Percentiles rank a stretch among this genome's conserved stretches.
These are phyloP conservation scores for Pittosporum tobira DNA, from an alignment of 129 eudicot genomes.

Conservation along the genomic window DNA sequence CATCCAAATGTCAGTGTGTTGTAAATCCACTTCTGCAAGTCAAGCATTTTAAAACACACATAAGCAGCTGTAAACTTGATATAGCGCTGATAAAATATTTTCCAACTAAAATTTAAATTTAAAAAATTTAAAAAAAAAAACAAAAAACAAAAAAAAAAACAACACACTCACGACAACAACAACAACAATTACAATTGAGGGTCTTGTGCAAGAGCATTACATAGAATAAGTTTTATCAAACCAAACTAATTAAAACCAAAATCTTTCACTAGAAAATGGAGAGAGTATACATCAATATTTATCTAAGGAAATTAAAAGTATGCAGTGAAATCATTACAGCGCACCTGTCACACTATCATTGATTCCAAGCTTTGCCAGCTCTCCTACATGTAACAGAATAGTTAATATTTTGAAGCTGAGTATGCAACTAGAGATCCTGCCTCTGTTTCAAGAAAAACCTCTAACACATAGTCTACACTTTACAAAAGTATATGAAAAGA, in stretches of 20 bases:
- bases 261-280: neutral
- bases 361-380: slow-evolving; percentile 71
- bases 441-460: neutral
- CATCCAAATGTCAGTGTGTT: slow-evolving; percentile 96
- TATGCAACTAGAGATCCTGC: slow-evolving; percentile 1
- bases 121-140: neutral
- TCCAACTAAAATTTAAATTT: too few relatives aligned
- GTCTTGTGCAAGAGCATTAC: neutral
- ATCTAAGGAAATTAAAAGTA: neutral
- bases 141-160: neutral
- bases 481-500: neutral
- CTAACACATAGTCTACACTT: neutral
- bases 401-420: slow-evolving; percentile 17
- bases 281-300: neutral
- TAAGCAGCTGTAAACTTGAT: slow-evolving; percentile 1
- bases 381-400: slow-evolving; percentile 49
- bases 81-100: neutral
- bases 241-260: neutral
- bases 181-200: too few relatives aligned
- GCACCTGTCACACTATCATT: slow-evolving; percentile 58
- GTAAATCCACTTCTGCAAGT: slow-evolving; percentile 77
- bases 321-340: slow-evolving; percentile 9
- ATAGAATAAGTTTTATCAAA: neutral
- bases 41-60: slow-evolving; percentile 13
- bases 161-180: neutral